Conservation (phyloP, 306 rosid species). For the Alnus rubra region DNA sequence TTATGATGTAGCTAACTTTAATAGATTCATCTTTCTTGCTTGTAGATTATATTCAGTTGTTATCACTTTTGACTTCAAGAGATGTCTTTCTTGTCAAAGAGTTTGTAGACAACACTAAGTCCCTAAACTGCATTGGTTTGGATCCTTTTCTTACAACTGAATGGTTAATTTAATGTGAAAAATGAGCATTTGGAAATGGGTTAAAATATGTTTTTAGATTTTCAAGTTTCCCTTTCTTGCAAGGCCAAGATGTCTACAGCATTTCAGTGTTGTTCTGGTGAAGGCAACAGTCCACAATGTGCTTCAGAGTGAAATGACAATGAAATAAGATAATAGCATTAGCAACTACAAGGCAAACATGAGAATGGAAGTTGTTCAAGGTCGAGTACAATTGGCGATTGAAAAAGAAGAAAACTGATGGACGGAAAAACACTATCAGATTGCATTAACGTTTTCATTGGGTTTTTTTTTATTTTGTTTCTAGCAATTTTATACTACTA, state of each 20-base stretch:
- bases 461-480: too few species aligned
- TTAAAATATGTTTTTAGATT: constrained; percentile 3
- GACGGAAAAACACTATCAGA: too few species aligned
- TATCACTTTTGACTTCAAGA: not conserved
- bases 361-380: too few species aligned
- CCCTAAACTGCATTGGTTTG: not conserved
- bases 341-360: too few species aligned
- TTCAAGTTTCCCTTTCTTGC: constrained; percentile 28
- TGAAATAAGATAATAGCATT: too few species aligned
- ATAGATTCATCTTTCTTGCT: not conserved
- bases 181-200: constrained; percentile 6
- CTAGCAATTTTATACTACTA: too few species aligned
- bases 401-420: too few species aligned
- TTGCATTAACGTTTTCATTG: too few species aligned
- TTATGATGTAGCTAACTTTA: not conserved
- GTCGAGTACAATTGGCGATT: too few species aligned
- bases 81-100: not conserved
- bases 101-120: not conserved
- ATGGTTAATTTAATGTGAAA: not conserved
- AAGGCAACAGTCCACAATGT: constrained; percentile 41
- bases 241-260: constrained; percentile 69
- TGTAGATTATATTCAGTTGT: not conserved
- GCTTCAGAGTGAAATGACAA: constrained; percentile 34
- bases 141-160: not conserved
- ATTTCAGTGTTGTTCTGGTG: constrained; percentile 56